Evolutionary conservation across 345 rosid genomes (phyloP), one percentile per base, ranked within the genome.

Genomic region (Anastatica hierochuntica): DNA sequence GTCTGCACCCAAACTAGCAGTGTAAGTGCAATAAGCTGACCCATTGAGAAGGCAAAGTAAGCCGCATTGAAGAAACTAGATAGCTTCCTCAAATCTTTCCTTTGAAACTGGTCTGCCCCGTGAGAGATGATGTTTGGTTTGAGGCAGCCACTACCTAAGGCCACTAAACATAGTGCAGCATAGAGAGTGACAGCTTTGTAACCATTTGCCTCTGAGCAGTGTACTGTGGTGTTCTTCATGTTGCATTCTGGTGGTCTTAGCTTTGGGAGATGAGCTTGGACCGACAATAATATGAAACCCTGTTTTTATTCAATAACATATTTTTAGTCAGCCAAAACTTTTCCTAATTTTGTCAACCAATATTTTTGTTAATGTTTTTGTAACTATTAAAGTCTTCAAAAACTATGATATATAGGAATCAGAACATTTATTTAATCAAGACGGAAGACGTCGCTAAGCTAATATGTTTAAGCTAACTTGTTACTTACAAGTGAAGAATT

Each of bases 91-190:
- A 88, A 58, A 19, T 81, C 67, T 5, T 62, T 49, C 17, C 60
- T 72, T 51, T 60, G 67, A 73, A 92, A 88, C 59, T 92, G 98
- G 62, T 88, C 84, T 0, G 88, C 98, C 6, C 98, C 98, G 35
- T 79, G 96, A 40, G 96, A 79, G 12, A 92, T 81, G 70, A 92
- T 92, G 79, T 84, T 92, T 10, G 98, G 98, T 64, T 92, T 92
- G 13, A 92, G 82, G 49, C 98, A 82, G 29, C 98, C 98, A 49
- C 96, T 92, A n/a, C 98, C 98, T 38, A 88, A 36, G 4, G 98
- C 98, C 54, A 92, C 90, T 52, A 92, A 68, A 56, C 81, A 81
- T 8, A 92, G 81, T 30, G 96, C 88, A 7, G 75, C 68, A 50
- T 74, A 88, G 53, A 92, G 79, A 38, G 86, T 79, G 36, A 67